Evolutionary conservation across 768 basidiomycete genomes (phyloP), one percentile per base, ranked within the genome.

Genomic region (Boletus rubroflammeus): DNA sequence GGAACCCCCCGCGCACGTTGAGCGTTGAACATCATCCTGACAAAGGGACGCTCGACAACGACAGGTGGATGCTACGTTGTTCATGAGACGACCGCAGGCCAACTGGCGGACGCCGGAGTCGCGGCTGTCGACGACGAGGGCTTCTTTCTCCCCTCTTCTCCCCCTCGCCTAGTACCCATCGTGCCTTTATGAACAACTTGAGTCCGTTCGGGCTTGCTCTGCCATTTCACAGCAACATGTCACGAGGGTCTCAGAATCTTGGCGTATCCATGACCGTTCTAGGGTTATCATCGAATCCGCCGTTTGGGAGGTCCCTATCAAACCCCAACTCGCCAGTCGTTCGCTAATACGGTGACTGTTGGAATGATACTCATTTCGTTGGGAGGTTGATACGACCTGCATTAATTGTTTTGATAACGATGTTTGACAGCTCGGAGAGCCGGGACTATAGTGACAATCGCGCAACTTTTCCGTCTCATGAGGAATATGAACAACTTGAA

Each of bases 201-300:
- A n/a, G 43, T 49, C 29, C 6, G 31, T 47, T 38, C 45, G 26
- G 45, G 21, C 23, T 28, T 36, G 28, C 44, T 17, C n/a, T 14
- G 35, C n/a, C n/a, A n/a, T n/a, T n/a, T n/a, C n/a, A n/a, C n/a
- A n/a, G n/a, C 36, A 32, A 40, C 40, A 47, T 13, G 44, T 62
- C 48, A 49, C 47, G 15, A 58, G n/a, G 54, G 32, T 17, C 44
- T 36, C 32, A 7, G 29, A 41, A 48, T 21, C 56, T 51, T 19
- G 51, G 51, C 39, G 39, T 59, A 42, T 50, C 53, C 38, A 62
- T 34, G 52, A 25, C 50, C 31, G 15, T 52, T 50, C 40, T 47
- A 38, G 41, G 56, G 48, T 47, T 59, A 51, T 54, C 49, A 15
- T 13, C 43, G 25, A 32, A 56, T 23, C 39, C 47, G 13, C 25